Base-by-base conservation (phyloP, 2,329 filamentous ascomycete genomes). In the Alternaria arbusti region DNA sequence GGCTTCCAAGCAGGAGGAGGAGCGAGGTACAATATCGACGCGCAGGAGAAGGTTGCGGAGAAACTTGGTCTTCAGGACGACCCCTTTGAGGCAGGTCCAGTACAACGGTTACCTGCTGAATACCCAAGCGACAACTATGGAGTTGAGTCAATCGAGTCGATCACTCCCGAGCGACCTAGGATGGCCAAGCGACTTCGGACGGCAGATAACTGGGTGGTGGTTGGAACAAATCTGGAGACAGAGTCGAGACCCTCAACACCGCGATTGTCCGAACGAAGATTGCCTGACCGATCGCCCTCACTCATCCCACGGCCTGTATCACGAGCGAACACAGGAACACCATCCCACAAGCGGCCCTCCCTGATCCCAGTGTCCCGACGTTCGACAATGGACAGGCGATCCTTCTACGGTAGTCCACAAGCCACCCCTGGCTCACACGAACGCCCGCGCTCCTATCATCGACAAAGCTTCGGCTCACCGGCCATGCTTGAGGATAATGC, bases 1-100 rank as follows among this genome's bases (percentile, higher is more conserved):
- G 94, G 94, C 0, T 97, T 97, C 78, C 90, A 94, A 65, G 93
- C 94, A 12, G 95, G 94, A 8, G 93, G 91, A 4, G 95, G 94
- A 9, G 85, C 84, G 63, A 89, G 88, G 25, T 97, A 94, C 74
- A 82, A 86, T 7, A 82, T 92, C 69, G 77, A 83, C n/a, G 59
- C 68, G 8, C 70, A 78, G 30, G 62, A 64, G 63, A 68, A 73
- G 63, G 65, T 75, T n/a, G 71, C 69, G 7, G 66, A 68, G 6
- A 72, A 72, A 45, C 61, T 75, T 3, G 70, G 70, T 1, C 60
- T 72, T 6, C 69, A 74, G 11, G 71, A 78, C 46, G 68, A 73
- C 30, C 63, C 67, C 5, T 70, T 62, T 54, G 28, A 56, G 28
- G 51, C 61, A 20, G 66, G 66, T n/a, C 67, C 73, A 8, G 66